Conservation (phyloP, 2,329 filamentous ascomycete genomes). For the Hypoxylon sp. region DNA sequence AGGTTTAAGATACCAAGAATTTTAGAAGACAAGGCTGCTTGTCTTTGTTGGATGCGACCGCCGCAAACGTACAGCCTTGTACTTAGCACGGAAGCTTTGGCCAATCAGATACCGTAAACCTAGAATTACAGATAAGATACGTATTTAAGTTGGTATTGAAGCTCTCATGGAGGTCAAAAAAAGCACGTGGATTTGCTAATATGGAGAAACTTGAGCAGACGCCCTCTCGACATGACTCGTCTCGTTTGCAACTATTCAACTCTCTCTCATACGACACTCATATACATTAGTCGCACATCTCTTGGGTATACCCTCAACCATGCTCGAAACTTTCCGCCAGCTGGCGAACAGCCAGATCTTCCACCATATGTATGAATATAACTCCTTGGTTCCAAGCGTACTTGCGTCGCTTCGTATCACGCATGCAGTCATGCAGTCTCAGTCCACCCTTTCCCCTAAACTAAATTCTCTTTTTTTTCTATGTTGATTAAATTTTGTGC, state of each 20-base stretch:
- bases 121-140: slow-evolving; percentile 14
- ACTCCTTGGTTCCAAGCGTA: slow-evolving; percentile 28
- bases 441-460: slow-evolving; percentile 32
- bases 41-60: slow-evolving; percentile 32
- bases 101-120: slow-evolving; percentile 25
- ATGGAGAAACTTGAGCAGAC: slow-evolving; percentile 7
- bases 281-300: slow-evolving; percentile 54
- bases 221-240: slow-evolving; percentile 19
- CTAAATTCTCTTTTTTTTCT: slow-evolving; percentile 32
- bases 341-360: slow-evolving; percentile 30
- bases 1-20: slow-evolving; percentile 1
- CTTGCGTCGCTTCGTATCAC: slow-evolving; percentile 44
- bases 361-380: slow-evolving; percentile 44
- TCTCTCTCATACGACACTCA: slow-evolving; percentile 55
- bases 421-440: slow-evolving; percentile 43
- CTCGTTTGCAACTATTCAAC: slow-evolving; percentile 46
- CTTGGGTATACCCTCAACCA: slow-evolving; percentile 54
- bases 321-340: slow-evolving; percentile 42
- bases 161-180: not conserved
- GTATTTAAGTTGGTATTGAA: not conserved
- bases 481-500: slow-evolving; percentile 47
- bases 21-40: slow-evolving; percentile 33
- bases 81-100: slow-evolving; percentile 33
- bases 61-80: slow-evolving; percentile 39
- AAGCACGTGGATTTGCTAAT: not conserved